Percentiles rank a stretch among this genome's conserved stretches.
These are phyloP conservation scores for Xylariaceae sp. DNA, from an alignment of 2,329 filamentous ascomycete species.

Conservation along the genomic window DNA sequence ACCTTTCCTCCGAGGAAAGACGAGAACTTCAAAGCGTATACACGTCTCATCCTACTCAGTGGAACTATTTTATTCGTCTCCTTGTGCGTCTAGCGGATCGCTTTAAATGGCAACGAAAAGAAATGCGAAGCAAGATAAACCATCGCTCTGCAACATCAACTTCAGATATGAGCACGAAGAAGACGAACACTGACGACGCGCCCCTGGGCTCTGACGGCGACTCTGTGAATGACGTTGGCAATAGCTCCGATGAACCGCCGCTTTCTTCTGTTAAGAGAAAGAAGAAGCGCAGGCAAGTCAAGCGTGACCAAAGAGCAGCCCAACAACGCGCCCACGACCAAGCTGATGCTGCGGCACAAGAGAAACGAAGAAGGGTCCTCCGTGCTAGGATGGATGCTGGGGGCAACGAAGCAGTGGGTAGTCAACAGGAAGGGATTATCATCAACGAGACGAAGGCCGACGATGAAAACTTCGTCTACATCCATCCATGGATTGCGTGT, in stretches of 20 bases:
- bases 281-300: slow-evolving; percentile 38
- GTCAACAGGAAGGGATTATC: slow-evolving; percentile 49
- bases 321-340: slow-evolving; percentile 55
- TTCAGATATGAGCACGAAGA: slow-evolving; percentile 1
- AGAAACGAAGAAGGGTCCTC: slow-evolving; percentile 48
- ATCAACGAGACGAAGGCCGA: slow-evolving; percentile 66
- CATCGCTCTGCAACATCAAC: not conserved
- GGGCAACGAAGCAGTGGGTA: slow-evolving; percentile 37
- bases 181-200: slow-evolving; percentile 1
- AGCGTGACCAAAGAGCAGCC: slow-evolving; percentile 49
- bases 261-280: slow-evolving; percentile 40
- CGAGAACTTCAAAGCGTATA: slow-evolving; percentile 11
- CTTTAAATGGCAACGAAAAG: slow-evolving; percentile 23
- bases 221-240: slow-evolving; percentile 7
- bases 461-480: slow-evolving; percentile 58
- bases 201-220: slow-evolving; percentile 7
- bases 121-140: not conserved
- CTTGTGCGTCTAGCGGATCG: slow-evolving; percentile 25
- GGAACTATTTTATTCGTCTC: slow-evolving; percentile 20
- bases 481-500: slow-evolving; percentile 61
- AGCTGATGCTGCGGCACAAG: slow-evolving; percentile 52
- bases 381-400: slow-evolving; percentile 41
- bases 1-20: slow-evolving; percentile 13
- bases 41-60: slow-evolving; percentile 5
- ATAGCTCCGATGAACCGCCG: slow-evolving; percentile 28